These are phyloP conservation scores for Actinomortierella ambigua DNA, from an alignment of 371 early-diverging fungal genomes.

Conservation along the genomic window DNA sequence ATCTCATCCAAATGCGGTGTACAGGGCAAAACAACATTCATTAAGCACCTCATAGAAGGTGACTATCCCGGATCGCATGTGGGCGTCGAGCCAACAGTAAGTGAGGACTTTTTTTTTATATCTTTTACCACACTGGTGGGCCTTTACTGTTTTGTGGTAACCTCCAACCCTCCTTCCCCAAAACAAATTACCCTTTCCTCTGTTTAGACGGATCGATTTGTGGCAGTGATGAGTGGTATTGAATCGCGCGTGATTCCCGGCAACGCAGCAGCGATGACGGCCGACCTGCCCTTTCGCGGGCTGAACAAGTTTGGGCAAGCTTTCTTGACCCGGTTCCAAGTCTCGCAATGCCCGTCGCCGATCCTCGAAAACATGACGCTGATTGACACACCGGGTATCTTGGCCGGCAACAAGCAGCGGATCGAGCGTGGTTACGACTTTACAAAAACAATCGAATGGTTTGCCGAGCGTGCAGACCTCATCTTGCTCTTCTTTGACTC, in stretches of 20 bases:
- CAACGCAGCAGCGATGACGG: slow-evolving; percentile 86
- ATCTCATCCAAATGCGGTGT: neutral
- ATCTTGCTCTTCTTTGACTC: slow-evolving; percentile 89
- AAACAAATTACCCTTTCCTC: neutral
- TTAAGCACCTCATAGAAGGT: slow-evolving; percentile 80
- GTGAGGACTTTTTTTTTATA: no score
- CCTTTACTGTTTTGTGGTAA: no score
- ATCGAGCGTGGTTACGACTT: slow-evolving; percentile 85
- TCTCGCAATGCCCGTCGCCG: slow-evolving; percentile 76
- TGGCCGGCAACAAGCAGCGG: slow-evolving; percentile 86
- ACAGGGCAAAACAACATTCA: slow-evolving; percentile 85
- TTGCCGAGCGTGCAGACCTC: slow-evolving; percentile 85
- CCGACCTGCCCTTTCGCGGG: slow-evolving; percentile 83
- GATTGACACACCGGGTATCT: slow-evolving; percentile 89
- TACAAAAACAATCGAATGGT: slow-evolving; percentile 84
- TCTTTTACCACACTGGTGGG: no score
- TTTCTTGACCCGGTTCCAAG: slow-evolving; percentile 86
- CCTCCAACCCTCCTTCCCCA: neutral
- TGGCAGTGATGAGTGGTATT: slow-evolving; percentile 80
- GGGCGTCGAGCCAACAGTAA: slow-evolving; percentile 84
- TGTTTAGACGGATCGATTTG: slow-evolving; percentile 80
- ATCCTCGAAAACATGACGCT: slow-evolving; percentile 81
- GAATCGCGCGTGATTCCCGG: slow-evolving; percentile 83
- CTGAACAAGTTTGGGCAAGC: slow-evolving; percentile 78
- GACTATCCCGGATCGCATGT: slow-evolving; percentile 86